Conservation (phyloP, 2,329 filamentous ascomycete genomes). For the Paraconiothyrium sp. region DNA sequence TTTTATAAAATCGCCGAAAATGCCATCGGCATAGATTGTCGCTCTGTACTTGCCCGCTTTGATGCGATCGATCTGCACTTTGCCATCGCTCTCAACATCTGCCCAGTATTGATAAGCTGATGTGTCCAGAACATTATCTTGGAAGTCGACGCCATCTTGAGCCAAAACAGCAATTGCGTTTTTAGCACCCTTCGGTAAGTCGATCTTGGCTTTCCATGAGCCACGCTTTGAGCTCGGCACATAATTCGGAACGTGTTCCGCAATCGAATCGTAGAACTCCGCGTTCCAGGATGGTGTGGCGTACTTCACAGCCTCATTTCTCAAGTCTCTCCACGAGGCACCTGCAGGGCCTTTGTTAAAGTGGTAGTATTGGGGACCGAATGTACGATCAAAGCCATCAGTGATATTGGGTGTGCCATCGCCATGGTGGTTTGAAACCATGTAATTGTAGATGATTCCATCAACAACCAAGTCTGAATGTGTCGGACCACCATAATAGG, state of each 20-base stretch:
- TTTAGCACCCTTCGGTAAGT: constrained; percentile 62
- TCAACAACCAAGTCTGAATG: constrained; percentile 72
- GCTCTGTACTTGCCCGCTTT: constrained; percentile 68
- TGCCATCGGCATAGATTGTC: constrained; percentile 69
- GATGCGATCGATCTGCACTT: constrained; percentile 65
- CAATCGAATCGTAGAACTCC: constrained; percentile 73
- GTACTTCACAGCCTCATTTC: constrained; percentile 63
- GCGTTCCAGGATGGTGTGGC: constrained; percentile 63
- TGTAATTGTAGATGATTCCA: constrained; percentile 73
- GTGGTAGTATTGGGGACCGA: constrained; percentile 71
- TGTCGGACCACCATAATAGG: constrained; percentile 69
- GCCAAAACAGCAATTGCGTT: constrained; percentile 66
- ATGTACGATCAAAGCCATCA: constrained; percentile 71
- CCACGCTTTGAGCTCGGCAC: constrained; percentile 63
- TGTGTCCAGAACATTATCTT: constrained; percentile 66
- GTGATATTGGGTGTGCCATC: constrained; percentile 71
- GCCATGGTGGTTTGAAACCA: constrained; percentile 66
- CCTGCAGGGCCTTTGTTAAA: constrained; percentile 69
- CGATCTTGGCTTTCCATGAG: constrained; percentile 60
- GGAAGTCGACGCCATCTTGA: constrained; percentile 62
- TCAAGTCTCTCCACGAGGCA: constrained; percentile 58
- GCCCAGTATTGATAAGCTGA: constrained; percentile 70
- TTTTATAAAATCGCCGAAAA: constrained; percentile 68
- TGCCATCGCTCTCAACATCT: constrained; percentile 55
- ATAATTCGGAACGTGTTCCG: constrained; percentile 67